Evolutionary conservation across 2,329 filamentous ascomycete species (phyloP), one percentile per base, ranked within the genome.

Genomic region (Samsoniella hepiali): DNA sequence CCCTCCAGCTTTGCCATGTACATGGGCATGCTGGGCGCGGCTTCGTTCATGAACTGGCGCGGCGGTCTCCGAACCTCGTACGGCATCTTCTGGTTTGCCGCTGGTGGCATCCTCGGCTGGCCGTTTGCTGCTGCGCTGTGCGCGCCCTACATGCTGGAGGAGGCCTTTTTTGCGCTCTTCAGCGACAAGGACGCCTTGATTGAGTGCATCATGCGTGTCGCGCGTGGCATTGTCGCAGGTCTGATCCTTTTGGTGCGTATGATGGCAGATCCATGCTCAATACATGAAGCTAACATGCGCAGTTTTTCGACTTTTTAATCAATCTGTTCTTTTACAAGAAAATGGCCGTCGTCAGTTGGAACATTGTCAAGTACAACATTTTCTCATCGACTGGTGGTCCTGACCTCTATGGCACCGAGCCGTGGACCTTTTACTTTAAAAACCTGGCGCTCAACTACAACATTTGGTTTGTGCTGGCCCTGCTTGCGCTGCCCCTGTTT

Each of bases 1-100:
- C 95, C 95, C 0, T 97, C 93, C 9, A 97, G 90, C 75, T 99
- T 99, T 72, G 90, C 95, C 72, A 99, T 99, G 95, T 97, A 96
- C 74, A 91, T 88, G 65, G 88, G 87, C 15, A 95, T 95, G 83
- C 80, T 98, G 8, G 95, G 93, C 11, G 86, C 93, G 62, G 85
- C 93, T 1, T 87, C 91, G 0, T 99, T 98, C 75, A 90, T 99
- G 85, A 91, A 97, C 76, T 95, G 91, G 89, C 85, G 84, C 44
- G 88, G 88, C 27, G 91, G 91, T 0, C 79, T 93, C 53, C 91
- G 89, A 74, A 96, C 91, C 0, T 88, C 91, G 0, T 83, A 87
- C 72, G 95, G 91, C 44, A 92, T 99, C 65, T 89, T 91, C 76
- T 97, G 91, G 88, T 96, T 98, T 72, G 92, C 91, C 15, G 79